These are phyloP conservation scores for Kalmusia sp. DNA, from an alignment of 2,329 filamentous ascomycete species.

Conservation along the genomic window DNA sequence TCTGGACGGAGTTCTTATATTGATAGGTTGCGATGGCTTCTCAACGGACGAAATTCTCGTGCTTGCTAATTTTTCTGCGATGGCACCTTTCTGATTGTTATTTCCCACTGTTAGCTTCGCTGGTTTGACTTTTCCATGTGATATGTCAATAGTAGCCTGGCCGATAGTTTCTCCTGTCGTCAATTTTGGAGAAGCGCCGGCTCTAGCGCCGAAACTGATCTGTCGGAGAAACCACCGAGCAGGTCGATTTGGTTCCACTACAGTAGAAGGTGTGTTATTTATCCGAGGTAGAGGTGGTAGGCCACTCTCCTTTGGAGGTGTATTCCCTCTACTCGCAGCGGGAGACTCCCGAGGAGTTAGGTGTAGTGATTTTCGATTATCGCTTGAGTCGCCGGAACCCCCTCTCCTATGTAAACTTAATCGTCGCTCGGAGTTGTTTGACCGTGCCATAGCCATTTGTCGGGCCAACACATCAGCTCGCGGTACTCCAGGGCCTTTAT, in stretches of 20 bases:
- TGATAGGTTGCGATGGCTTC: slow-evolving; percentile 47
- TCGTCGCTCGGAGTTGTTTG: slow-evolving; percentile 15
- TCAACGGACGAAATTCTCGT: slow-evolving; percentile 37
- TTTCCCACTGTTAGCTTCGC: slow-evolving; percentile 43
- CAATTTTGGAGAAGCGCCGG: slow-evolving; percentile 32
- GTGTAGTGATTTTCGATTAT: slow-evolving; percentile 22
- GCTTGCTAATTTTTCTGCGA: slow-evolving; percentile 46
- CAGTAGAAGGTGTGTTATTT: slow-evolving; percentile 10
- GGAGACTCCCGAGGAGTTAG: slow-evolving; percentile 36
- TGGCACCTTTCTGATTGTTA: slow-evolving; percentile 45
- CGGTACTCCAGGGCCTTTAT: slow-evolving; percentile 23
- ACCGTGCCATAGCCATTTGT: slow-evolving; percentile 26
- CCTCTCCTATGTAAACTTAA: slow-evolving; percentile 28
- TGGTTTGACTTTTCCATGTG: slow-evolving; percentile 39
- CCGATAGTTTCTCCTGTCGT: slow-evolving; percentile 32
- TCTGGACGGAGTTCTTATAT: slow-evolving; percentile 41
- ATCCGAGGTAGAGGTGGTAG: slow-evolving; percentile 19
- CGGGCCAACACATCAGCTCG: slow-evolving; percentile 41
- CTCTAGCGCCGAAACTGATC: slow-evolving; percentile 48
- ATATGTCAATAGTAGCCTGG: slow-evolving; percentile 37
- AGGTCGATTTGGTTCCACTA: slow-evolving; percentile 26
- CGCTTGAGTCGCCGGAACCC: slow-evolving; percentile 33
- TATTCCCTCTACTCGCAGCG: slow-evolving; percentile 35
- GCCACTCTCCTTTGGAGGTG: slow-evolving; percentile 33
- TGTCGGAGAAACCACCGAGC: slow-evolving; percentile 46